These are phyloP conservation scores for Prunus fruticosa DNA, from an alignment of 306 rosid species.

Conservation along the genomic window DNA sequence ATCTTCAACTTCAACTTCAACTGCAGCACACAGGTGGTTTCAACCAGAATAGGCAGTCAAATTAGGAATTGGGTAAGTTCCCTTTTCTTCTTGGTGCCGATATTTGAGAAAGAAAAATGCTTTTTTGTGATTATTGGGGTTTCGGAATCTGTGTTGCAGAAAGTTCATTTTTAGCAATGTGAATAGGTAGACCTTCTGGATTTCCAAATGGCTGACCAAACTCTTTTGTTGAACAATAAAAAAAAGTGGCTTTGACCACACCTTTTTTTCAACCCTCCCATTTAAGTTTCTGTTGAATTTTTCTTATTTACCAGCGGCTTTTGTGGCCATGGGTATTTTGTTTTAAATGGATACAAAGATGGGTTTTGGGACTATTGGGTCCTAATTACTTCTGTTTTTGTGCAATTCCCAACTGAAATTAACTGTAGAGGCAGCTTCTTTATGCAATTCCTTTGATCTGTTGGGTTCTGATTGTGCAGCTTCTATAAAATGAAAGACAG, in stretches of 20 bases:
- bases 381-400: conserved; percentile 17
- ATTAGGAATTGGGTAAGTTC: conserved; percentile 43
- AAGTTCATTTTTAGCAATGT: conserved; percentile 42
- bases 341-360: conserved; percentile 24
- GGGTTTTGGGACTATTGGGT: conserved; percentile 7
- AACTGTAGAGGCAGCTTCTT: conserved; percentile 29
- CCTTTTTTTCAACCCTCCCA: conserved; percentile 18
- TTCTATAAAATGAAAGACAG: background rate
- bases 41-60: conserved; percentile 31
- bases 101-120: conserved; percentile 7
- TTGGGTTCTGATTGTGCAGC: background rate
- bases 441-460: conserved; percentile 26
- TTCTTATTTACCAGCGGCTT: conserved; percentile 25
- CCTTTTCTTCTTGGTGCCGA: conserved; percentile 9
- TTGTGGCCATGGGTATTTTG: conserved; percentile 34
- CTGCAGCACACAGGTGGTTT: conserved; percentile 16
- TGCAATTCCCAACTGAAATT: conserved; percentile 16
- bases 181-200: conserved; percentile 40
- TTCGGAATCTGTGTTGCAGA: conserved; percentile 11
- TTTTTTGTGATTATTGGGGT: conserved; percentile 28
- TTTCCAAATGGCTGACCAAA: conserved; percentile 38
- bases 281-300: conserved; percentile 26
- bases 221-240: conserved; percentile 11
- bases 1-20: conserved; percentile 40
- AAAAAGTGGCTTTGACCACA: conserved; percentile 48